Percentiles rank a stretch among this genome's conserved stretches.
These are phyloP conservation scores for Phalaenopsis equestris DNA, from an alignment of 106 monocot species.

Conservation along the genomic window DNA sequence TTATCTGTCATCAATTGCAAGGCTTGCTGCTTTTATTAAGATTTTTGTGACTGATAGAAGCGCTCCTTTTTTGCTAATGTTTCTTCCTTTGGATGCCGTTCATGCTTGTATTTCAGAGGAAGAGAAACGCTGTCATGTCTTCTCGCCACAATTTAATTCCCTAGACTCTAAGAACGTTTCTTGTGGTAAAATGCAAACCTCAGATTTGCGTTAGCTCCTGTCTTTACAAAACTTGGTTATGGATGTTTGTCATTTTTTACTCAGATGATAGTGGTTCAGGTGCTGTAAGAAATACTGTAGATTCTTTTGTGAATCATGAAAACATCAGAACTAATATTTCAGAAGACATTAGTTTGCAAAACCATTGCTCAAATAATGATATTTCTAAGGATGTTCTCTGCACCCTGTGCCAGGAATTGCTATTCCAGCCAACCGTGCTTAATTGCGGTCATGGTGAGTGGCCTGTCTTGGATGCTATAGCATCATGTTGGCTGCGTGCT, in stretches of 20 bases:
- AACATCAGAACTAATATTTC: background rate
- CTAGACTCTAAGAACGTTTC: background rate
- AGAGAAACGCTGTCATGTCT: conserved; percentile 27
- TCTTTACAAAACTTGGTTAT: background rate
- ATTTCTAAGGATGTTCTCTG: conserved; percentile 18
- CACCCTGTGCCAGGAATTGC: conserved; percentile 9
- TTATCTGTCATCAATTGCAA: background rate
- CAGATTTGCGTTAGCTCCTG: background rate
- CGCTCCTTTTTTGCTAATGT: background rate
- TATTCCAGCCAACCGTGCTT: conserved; percentile 14
- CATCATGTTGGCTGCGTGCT: background rate
- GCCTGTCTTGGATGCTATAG: background rate
- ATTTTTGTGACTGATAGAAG: background rate
- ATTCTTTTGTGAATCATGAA: conserved; percentile 7
- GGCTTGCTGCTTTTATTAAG: background rate
- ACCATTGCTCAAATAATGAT: conserved; percentile 4
- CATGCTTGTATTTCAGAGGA: conserved; percentile 32
- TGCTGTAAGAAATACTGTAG: background rate
- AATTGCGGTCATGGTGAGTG: conserved; percentile 21
- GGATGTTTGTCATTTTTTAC: background rate
- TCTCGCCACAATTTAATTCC: conserved; percentile 47
- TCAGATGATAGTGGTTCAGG: background rate
- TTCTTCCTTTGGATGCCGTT: background rate
- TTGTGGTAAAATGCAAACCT: conserved; percentile 23
- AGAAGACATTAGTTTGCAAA: conserved; percentile 3